Base-by-base conservation (phyloP, 345 rosid genomes). In the Euphorbia lathyris region DNA sequence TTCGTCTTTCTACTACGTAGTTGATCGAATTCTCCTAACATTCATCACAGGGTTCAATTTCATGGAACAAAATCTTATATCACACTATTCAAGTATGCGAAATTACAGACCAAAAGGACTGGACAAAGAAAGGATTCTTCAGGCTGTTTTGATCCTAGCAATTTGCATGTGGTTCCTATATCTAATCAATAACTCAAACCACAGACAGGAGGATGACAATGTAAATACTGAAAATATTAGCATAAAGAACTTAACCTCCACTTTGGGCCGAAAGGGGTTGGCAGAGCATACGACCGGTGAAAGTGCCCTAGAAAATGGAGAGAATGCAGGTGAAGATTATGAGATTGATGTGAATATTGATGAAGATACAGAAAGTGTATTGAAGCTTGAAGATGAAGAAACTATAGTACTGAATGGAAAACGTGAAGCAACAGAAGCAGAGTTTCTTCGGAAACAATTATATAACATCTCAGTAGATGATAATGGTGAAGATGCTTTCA, bases 261-360 rank as follows among this genome's bases (percentile, higher is more conserved):
- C 16, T 64, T 43, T 64, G 55, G 67, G 67, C 2, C 67, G 55
- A 22, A 64, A 64, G 53, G 55, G 67, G 22, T 14, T 64, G 5
- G 4, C 17, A 36, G 36, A 64, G 12, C 16, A 64, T 16, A 19
- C 3, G n/a, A 17, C 20, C n/a, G 29, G 25, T 8, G 42, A 43
- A 59, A 59, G n/a, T n/a, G n/a, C n/a, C n/a, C 40, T 17, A 8
- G 38, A 26, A 40, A 63, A 5, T 40, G 26, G n/a, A 63, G 32
- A 63, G 1, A 27, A 40, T 12, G 32, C 19, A 11, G 66, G 20
- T 40, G 51, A 32, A 16, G 67, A 45, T 14, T 6, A 64, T 64
- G 67, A 64, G 67, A 5, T 43, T 43, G 67, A 64, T 14, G 55
- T 25, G 38, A 64, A 64, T 5, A 26, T 13, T 25, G 19, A 22